phyloP scores from a whole-genome alignment of 768 basidiomycete species.

The Kwoniella bestiolae region DNA sequence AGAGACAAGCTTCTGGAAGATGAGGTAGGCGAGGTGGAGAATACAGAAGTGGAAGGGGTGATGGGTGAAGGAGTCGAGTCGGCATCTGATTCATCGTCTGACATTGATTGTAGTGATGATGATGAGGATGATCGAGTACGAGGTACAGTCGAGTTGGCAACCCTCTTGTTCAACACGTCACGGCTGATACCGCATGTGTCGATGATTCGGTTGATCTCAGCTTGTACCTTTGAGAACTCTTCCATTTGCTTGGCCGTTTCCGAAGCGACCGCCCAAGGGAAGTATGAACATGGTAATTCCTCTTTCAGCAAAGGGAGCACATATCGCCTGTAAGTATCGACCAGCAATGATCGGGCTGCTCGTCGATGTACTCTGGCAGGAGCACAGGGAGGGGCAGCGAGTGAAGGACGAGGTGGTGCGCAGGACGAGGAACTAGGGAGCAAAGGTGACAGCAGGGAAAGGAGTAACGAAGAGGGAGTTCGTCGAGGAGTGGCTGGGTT shows the following conservation, averaged over 20 bases:
- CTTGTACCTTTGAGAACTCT: constrained; percentile 42
- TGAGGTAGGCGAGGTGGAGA: constrained; percentile 19
- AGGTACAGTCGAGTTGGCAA: constrained; percentile 1
- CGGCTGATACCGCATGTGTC: constrained; percentile 25
- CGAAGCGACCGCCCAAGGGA: constrained; percentile 46
- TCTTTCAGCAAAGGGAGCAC: constrained; percentile 55
- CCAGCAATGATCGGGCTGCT: constrained; percentile 55
- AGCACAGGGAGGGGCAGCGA: constrained; percentile 20
- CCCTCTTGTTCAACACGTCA: background rate
- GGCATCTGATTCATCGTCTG: constrained; percentile 26
- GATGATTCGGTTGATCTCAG: constrained; percentile 44
- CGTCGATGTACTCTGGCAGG: constrained; percentile 53
- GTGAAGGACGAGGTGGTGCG: constrained; percentile 17
- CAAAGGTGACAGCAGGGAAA: constrained; percentile 51
- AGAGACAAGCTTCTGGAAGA: background rate
- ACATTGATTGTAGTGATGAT: constrained; percentile 24
- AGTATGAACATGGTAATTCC: constrained; percentile 46
- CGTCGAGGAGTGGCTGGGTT: constrained; percentile 24
- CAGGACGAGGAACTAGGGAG: constrained; percentile 17
- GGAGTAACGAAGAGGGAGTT: constrained; percentile 48
- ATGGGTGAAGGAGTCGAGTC: constrained; percentile 22
- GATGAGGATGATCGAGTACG: constrained; percentile 29
- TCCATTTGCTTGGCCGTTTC: constrained; percentile 25
- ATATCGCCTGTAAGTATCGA: constrained; percentile 56
- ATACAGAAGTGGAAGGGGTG: constrained; percentile 49